Percentiles rank a stretch among this genome's conserved stretches.
These are phyloP conservation scores for Strobilomyces confusus DNA, from an alignment of 768 basidiomycete genomes.

Conservation along the genomic window DNA sequence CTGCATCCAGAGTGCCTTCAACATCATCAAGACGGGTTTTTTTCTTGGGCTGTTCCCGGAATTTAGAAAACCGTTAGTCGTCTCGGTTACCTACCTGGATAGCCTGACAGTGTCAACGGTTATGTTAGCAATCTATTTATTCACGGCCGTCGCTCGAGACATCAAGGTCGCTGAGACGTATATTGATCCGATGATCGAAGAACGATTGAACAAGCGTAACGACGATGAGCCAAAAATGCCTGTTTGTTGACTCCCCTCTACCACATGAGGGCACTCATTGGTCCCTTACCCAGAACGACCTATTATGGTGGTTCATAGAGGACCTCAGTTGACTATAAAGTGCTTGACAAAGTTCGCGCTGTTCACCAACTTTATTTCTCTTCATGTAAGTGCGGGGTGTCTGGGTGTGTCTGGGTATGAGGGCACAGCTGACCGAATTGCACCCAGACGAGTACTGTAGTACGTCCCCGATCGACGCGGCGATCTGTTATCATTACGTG, in stretches of 20 bases:
- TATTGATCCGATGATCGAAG: not conserved
- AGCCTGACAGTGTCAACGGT: not conserved
- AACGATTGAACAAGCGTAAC: not conserved
- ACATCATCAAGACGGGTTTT: slow-evolving; percentile 18
- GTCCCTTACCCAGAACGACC: not conserved
- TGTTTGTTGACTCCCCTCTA: not conserved
- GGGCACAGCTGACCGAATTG: not conserved
- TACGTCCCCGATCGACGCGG: not conserved
- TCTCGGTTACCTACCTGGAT: not conserved
- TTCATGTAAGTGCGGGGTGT: not conserved
- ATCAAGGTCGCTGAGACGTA: not conserved
- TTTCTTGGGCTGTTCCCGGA: slow-evolving; percentile 32
- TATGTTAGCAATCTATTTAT: not conserved
- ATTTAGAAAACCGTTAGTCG: not conserved
- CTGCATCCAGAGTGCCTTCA: slow-evolving; percentile 28
- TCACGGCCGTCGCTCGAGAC: not conserved
- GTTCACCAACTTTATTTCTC: not conserved
- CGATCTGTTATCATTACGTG: not conserved
- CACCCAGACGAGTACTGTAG: not conserved
- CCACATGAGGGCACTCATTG: not conserved
- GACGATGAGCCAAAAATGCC: not conserved
- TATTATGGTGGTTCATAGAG: not conserved
- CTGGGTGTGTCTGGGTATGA: not conserved
- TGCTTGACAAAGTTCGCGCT: not conserved
- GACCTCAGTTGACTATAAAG: not conserved